Percentiles rank a stretch among this genome's conserved stretches.
These are phyloP conservation scores for Penicillium parvum DNA, from an alignment of 495 filamentous ascomycete genomes.

Conservation along the genomic window DNA sequence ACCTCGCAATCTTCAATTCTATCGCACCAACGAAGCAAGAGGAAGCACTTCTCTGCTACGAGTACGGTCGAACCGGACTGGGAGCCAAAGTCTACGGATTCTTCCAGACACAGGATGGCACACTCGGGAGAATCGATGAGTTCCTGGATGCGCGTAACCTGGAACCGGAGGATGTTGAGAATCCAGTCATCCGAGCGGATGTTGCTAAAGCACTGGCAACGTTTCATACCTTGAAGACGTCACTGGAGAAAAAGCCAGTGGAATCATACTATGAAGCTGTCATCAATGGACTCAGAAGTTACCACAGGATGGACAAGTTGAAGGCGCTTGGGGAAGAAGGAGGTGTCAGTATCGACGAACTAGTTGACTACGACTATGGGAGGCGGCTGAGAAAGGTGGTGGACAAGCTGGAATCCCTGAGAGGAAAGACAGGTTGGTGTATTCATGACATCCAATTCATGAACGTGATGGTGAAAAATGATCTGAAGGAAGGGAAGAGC, in stretches of 20 bases:
- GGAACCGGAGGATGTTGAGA: slow-evolving; percentile 27
- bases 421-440: slow-evolving; percentile 26
- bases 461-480: slow-evolving; percentile 29
- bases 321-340: slow-evolving; percentile 23
- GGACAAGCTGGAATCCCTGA: slow-evolving; percentile 19
- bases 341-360: slow-evolving; percentile 22
- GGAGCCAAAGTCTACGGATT: slow-evolving; percentile 27
- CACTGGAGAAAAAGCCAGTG: slow-evolving; percentile 16
- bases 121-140: slow-evolving; percentile 25
- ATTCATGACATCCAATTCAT: slow-evolving; percentile 32
- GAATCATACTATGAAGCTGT: slow-evolving; percentile 18
- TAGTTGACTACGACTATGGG: slow-evolving; percentile 27
- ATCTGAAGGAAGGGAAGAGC: slow-evolving; percentile 20
- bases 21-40: slow-evolving; percentile 24
- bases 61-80: slow-evolving; percentile 25
- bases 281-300: slow-evolving; percentile 14
- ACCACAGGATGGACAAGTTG: slow-evolving; percentile 24
- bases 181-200: slow-evolving; percentile 25
- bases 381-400: slow-evolving; percentile 13
- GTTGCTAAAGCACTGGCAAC: slow-evolving; percentile 22
- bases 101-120: slow-evolving; percentile 26
- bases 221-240: slow-evolving; percentile 20
- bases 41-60: slow-evolving; percentile 22
- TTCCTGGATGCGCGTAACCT: slow-evolving; percentile 26
- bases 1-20: slow-evolving; percentile 23